These are phyloP conservation scores for Cryptococcus sp. DNA, from an alignment of 1,284 basidiomycete species.

Conservation along the genomic window DNA sequence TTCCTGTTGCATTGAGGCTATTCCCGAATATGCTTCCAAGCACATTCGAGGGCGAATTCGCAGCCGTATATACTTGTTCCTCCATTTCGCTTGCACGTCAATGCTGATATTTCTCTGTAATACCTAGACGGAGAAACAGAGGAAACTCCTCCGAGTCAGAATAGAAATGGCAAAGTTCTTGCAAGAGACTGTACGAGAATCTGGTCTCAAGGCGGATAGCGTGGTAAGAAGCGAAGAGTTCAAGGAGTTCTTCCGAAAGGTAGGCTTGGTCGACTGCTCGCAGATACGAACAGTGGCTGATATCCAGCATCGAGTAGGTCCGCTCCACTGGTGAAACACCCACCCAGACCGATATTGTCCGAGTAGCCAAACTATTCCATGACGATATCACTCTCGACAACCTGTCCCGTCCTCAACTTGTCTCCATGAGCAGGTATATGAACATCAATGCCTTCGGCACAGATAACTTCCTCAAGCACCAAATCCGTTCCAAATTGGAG, in stretches of 20 bases:
- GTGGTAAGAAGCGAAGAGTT: constrained; percentile 94
- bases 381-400: constrained; percentile 98
- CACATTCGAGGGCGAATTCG: constrained; percentile 97
- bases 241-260: constrained; percentile 99
- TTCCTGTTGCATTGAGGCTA: constrained; percentile 92
- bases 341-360: constrained; percentile 83
- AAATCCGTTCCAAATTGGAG: constrained; percentile 81
- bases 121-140: constrained; percentile 87
- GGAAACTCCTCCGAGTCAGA: constrained; percentile 89
- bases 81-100: neutral
- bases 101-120: constrained; percentile 1
- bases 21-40: constrained; percentile 99
- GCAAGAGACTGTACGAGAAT: constrained; percentile 94
- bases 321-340: constrained; percentile 93
- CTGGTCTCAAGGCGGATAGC: constrained; percentile 85
- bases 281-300: neutral
- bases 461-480: constrained; percentile 95
- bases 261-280: constrained; percentile 33
- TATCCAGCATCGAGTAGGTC: constrained; percentile 58
- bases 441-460: constrained; percentile 98
- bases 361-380: constrained; percentile 94
- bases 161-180: constrained; percentile 99
- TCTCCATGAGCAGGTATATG: constrained; percentile 97
- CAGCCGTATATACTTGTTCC: constrained; percentile 62
- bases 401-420: constrained; percentile 92